Base-by-base conservation (phyloP, 73 alveolate species). In the Strombidium stylifer region DNA sequence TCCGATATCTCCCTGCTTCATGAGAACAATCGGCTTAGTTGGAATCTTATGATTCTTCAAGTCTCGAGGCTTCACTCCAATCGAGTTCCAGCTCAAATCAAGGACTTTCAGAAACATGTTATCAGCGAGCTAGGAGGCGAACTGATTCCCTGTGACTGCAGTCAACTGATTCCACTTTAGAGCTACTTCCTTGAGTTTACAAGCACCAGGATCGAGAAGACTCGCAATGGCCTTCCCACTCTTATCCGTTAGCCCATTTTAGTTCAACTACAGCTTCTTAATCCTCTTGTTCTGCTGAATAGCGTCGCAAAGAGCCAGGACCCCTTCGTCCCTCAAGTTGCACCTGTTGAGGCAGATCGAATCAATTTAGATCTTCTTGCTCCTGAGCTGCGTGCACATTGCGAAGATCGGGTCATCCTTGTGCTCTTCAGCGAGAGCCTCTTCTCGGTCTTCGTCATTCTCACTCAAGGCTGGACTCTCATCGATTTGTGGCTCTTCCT, bases 121-220 rank as follows among this genome's bases (percentile, higher is more conserved):
- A 10, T 3, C 32, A 12, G 26, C 40, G 15, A 76, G 37, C 3
- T 74, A 54, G 19, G 64, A 52, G 24, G 76, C 76, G 0, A 76
- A 10, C 11, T 16, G 18, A 7, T 24, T 44, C 10, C 89, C 89
- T 1, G 82, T 82, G 21, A n/a, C 5, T 12, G 73, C 54, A 10
- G 51, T 50, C 30, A 76, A 53, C 42, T 39, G 8, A 53, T 76
- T 76, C 89, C 89, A 76, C 14, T 68, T 44, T 14, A 76, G 31
- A 18, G 41, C 40, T 12, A 76, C 27, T 28, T 60, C 75, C 19
- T 60, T 60, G 1, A 60, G 1, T 18, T 60, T 2, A 14, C 61
- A 39, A 15, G 62, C 18, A 19, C 23, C 41, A 60, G 23, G 24
- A 2, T 60, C 75, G 11, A 60, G 47, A 2, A 60, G 8, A 19